These are phyloP conservation scores for Phaffomyces antillensis DNA, from an alignment of 805 yeast genomes.

Conservation along the genomic window DNA sequence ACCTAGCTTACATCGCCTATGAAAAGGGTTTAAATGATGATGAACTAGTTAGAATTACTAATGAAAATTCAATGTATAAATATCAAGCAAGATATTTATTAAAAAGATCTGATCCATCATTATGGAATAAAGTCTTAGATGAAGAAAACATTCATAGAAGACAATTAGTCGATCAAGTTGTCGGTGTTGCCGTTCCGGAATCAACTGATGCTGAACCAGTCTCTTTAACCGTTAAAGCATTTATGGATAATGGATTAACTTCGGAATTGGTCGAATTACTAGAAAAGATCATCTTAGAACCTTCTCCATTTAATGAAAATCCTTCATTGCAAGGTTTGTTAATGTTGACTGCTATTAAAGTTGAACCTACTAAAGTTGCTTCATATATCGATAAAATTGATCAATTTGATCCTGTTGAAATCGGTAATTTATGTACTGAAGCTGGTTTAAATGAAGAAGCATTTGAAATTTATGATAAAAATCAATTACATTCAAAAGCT, in stretches of 20 bases:
- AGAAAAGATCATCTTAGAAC: conserved; percentile 94
- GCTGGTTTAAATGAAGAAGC: conserved; percentile 91
- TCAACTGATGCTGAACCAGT: conserved; percentile 88
- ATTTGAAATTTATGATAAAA: conserved; percentile 81
- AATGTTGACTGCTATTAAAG: conserved; percentile 91
- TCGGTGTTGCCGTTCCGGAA: conserved; percentile 94
- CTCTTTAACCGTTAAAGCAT: conserved; percentile 88
- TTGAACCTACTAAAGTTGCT: conserved; percentile 79
- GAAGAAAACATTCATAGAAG: conserved; percentile 82
- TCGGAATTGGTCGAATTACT: conserved; percentile 87
- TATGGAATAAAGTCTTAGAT: conserved; percentile 76
- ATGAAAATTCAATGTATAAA: conserved; percentile 96
- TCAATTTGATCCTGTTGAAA: conserved; percentile 87
- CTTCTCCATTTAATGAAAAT: conserved; percentile 94
- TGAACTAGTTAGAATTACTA: conserved; percentile 86
- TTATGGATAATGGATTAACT: conserved; percentile 92
- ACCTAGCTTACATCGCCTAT: conserved; percentile 94
- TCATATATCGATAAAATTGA: conserved; percentile 85
- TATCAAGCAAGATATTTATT: conserved; percentile 97
- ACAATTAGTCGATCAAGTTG: conserved; percentile 87
- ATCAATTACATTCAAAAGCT: conserved; percentile 71
- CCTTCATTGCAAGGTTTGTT: conserved; percentile 91
- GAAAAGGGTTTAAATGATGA: conserved; percentile 91
- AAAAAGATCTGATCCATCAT: conserved; percentile 72
- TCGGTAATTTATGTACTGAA: conserved; percentile 86